Evolutionary conservation across 1,139 yeast species (phyloP).

Genomic region (Candida sp.): DNA sequence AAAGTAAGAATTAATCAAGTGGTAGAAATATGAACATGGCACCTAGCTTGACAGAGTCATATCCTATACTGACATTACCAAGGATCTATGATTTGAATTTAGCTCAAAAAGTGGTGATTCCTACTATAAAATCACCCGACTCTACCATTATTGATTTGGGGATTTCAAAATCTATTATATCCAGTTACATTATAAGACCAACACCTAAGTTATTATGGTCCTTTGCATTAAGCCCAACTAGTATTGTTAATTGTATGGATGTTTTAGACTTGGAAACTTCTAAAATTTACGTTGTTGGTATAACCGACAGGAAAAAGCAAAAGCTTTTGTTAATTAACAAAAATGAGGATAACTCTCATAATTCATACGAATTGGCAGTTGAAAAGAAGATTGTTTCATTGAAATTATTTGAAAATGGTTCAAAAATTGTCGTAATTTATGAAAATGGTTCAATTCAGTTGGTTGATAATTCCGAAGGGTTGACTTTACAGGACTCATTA

Average conservation of each 20-base stretch:
- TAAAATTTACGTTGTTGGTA: conserved; percentile 36
- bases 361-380: conserved; percentile 12
- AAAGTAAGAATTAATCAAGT: background rate
- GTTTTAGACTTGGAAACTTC: conserved; percentile 21
- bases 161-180: conserved; percentile 72
- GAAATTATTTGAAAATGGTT: conserved; percentile 28
- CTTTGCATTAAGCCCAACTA: conserved; percentile 63
- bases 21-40: background rate
- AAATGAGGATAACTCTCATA: conserved; percentile 8
- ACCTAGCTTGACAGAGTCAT: conserved; percentile 10
- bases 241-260: conserved; percentile 44
- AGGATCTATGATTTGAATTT: conserved; percentile 35
- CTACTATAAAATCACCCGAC: conserved; percentile 21
- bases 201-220: conserved; percentile 80
- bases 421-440: conserved; percentile 35
- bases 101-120: conserved; percentile 27
- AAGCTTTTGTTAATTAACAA: conserved; percentile 37
- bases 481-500: conserved; percentile 1
- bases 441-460: conserved; percentile 41
- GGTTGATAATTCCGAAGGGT: conserved; percentile 10
- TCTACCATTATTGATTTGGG: conserved; percentile 51
- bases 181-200: conserved; percentile 71
- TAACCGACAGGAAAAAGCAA: conserved; percentile 44
- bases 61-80: conserved; percentile 39
- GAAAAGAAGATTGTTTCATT: conserved; percentile 27